These are phyloP conservation scores for Gaeumannomyces sp. DNA, from an alignment of 2,329 filamentous ascomycete species.

Conservation along the genomic window DNA sequence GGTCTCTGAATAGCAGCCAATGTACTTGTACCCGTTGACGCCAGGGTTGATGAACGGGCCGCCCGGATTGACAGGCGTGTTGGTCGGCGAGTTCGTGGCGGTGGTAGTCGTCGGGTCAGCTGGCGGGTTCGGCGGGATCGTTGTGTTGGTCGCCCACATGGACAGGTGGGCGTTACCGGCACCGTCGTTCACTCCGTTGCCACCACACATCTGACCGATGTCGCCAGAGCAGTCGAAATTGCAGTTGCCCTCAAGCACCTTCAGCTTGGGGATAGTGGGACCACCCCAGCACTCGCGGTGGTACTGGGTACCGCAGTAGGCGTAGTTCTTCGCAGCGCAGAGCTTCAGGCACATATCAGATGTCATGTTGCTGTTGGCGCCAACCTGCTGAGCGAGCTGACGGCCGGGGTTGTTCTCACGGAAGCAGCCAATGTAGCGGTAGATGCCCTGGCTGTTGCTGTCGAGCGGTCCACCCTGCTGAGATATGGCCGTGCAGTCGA, in stretches of 20 bases:
- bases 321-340: slow-evolving; percentile 29
- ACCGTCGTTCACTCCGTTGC: slow-evolving; percentile 33
- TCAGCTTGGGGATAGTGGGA: slow-evolving; percentile 35
- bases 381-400: slow-evolving; percentile 39
- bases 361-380: slow-evolving; percentile 34
- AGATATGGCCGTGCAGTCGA: slow-evolving; percentile 43
- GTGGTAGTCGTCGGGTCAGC: neutral
- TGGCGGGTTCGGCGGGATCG: slow-evolving; percentile 11
- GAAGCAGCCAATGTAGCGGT: slow-evolving; percentile 49
- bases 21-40: slow-evolving; percentile 23
- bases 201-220: slow-evolving; percentile 45
- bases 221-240: slow-evolving; percentile 45
- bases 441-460: slow-evolving; percentile 37
- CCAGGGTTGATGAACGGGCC: slow-evolving; percentile 29
- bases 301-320: slow-evolving; percentile 45
- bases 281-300: slow-evolving; percentile 50
- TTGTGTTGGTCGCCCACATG: slow-evolving; percentile 32
- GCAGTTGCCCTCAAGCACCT: slow-evolving; percentile 41
- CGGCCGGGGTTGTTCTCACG: slow-evolving; percentile 49
- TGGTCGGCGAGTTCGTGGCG: neutral
- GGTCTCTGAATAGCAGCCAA: slow-evolving; percentile 29
- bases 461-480: slow-evolving; percentile 46
- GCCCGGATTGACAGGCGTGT: slow-evolving; percentile 12
- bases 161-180: slow-evolving; percentile 38
- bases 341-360: slow-evolving; percentile 38